Conservation (phyloP, 2,329 filamentous ascomycete genomes). For the Aspergillus sp. region DNA sequence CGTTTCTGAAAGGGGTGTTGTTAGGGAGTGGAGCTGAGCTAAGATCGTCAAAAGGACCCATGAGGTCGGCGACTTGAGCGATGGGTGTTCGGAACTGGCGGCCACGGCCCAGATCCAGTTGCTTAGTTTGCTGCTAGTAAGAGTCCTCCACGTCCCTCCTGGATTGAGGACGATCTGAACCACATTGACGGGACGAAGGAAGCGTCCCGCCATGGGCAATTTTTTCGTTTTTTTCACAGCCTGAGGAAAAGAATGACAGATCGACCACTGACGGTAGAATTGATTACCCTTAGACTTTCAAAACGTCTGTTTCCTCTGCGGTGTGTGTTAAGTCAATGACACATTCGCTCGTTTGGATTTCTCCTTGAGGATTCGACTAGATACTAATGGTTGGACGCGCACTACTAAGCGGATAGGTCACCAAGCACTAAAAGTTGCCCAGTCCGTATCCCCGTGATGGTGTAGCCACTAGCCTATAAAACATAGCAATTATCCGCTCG, state of each 20-base stretch:
- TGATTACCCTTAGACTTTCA: neutral
- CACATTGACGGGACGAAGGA: constrained; percentile 25
- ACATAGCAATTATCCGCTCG: neutral
- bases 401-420: neutral
- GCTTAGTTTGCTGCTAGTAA: constrained; percentile 8
- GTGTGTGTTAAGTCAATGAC: neutral
- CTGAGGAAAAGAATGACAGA: constrained; percentile 1
- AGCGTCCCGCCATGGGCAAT: constrained; percentile 1
- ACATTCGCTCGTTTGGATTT: neutral
- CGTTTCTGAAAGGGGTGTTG: constrained; percentile 21
- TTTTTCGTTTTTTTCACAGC: neutral
- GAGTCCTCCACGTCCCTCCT: neutral
- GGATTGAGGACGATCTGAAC: constrained; percentile 22
- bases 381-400: neutral
- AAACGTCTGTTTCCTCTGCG: neutral
- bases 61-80: constrained; percentile 15
- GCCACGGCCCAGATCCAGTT: constrained; percentile 18
- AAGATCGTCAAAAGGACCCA: constrained; percentile 24
- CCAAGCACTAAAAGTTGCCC: neutral
- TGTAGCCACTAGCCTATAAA: neutral
- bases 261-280: neutral
- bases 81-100: constrained; percentile 18
- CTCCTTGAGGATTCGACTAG: neutral
- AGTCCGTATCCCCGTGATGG: neutral
- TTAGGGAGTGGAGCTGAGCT: constrained; percentile 16